Conservation (phyloP, 768 basidiomycete species). For the Boletus sp. region DNA sequence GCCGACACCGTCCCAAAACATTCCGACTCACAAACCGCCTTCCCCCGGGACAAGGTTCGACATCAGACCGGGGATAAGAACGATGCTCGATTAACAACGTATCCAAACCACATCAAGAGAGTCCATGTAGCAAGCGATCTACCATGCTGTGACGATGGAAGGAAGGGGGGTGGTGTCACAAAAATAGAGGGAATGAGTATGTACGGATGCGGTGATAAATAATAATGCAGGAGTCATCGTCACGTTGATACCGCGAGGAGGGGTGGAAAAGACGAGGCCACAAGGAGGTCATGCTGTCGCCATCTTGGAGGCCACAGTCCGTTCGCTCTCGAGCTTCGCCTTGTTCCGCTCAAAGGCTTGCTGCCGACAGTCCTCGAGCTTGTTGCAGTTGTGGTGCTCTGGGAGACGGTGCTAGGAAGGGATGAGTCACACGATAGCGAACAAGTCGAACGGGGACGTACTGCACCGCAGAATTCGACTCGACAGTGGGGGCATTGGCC, state of each 20-base stretch:
- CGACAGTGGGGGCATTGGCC: constrained; percentile 83
- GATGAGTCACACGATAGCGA: constrained; percentile 9
- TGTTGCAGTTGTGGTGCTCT: constrained; percentile 82
- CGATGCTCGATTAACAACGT: constrained; percentile 16
- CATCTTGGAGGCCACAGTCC: constrained; percentile 85
- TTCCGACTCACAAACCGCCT: not conserved
- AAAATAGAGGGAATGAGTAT: constrained; percentile 10
- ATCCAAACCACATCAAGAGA: constrained; percentile 13
- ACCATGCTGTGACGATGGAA: constrained; percentile 8
- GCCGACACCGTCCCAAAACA: not conserved
- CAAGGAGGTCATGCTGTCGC: constrained; percentile 55
- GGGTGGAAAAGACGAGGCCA: constrained; percentile 10
- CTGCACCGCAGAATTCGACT: constrained; percentile 71
- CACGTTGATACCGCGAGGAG: constrained; percentile 19
- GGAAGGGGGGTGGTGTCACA: constrained; percentile 3
- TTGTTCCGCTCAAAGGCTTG: constrained; percentile 89
- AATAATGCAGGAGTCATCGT: constrained; percentile 22
- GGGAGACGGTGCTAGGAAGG: constrained; percentile 75
- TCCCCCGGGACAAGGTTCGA: not conserved
- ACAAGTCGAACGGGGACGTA: constrained; percentile 36
- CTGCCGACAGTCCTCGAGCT: constrained; percentile 80
- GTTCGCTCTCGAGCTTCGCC: constrained; percentile 81
- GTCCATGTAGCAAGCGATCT: constrained; percentile 14
- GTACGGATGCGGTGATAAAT: constrained; percentile 27
- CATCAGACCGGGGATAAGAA: not conserved